A percentile compares a stretch with the other conserved stretches of the same genome.
Evolutionary conservation across 2,329 filamentous ascomycete genomes (phyloP).

Genomic region (Cytospora mali): DNA sequence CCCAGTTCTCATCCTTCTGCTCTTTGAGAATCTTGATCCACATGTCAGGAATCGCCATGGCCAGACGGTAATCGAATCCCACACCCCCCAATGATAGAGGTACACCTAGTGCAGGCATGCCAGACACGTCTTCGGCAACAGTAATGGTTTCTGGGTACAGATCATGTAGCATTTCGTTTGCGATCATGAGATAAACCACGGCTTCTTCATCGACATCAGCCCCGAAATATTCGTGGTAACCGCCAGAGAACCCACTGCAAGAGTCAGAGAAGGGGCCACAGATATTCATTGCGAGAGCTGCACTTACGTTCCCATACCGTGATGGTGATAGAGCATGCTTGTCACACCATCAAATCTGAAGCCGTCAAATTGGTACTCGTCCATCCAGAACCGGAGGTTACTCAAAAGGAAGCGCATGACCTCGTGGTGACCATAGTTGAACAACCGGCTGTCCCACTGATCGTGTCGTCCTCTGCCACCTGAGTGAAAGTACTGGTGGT

Average conservation of each 20-base stretch:
- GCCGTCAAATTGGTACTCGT: slow-evolving; percentile 94
- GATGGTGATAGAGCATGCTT: slow-evolving; percentile 95
- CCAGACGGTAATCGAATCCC: slow-evolving; percentile 95
- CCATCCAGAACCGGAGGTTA: slow-evolving; percentile 98
- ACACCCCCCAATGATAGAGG: slow-evolving; percentile 84
- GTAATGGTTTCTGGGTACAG: slow-evolving; percentile 88
- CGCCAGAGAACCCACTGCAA: slow-evolving; percentile 85
- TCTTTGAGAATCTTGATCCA: slow-evolving; percentile 99
- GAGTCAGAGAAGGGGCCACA: slow-evolving; percentile 33
- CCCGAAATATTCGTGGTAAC: slow-evolving; percentile 98
- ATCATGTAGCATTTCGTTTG: slow-evolving; percentile 93
- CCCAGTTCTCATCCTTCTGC: slow-evolving; percentile 87
- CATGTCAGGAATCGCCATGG: slow-evolving; percentile 97
- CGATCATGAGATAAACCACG: slow-evolving; percentile 91
- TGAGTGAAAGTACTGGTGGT: slow-evolving; percentile 94
- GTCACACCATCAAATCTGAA: slow-evolving; percentile 98
- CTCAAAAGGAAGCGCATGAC: slow-evolving; percentile 94
- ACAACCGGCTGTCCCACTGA: slow-evolving; percentile 92
- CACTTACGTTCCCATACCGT: slow-evolving; percentile 92
- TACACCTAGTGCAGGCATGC: slow-evolving; percentile 96
- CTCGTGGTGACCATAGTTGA: slow-evolving; percentile 96
- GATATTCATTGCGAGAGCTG: background rate
- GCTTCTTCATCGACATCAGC: slow-evolving; percentile 87
- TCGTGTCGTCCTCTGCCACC: slow-evolving; percentile 85
- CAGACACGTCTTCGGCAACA: slow-evolving; percentile 95